These are phyloP conservation scores for Lachancea meyersii DNA, from an alignment of 805 yeast genomes.

Conservation along the genomic window DNA sequence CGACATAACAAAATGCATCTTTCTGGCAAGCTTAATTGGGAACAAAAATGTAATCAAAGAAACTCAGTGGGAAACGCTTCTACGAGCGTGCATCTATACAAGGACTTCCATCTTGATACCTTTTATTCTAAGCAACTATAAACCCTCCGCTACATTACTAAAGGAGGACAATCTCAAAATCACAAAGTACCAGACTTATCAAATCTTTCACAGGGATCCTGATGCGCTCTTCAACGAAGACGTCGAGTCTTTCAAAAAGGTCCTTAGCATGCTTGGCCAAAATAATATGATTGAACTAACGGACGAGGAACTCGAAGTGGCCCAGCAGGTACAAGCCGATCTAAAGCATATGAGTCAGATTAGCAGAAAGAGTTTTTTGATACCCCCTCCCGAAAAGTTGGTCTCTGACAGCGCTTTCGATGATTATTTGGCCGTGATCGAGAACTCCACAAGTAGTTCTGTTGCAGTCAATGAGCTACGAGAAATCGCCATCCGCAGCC, in stretches of 20 bases:
- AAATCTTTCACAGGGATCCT: slow-evolving; percentile 11
- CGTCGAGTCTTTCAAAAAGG: slow-evolving; percentile 10
- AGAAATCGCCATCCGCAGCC: neutral
- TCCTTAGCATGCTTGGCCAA: slow-evolving; percentile 16
- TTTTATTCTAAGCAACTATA: neutral
- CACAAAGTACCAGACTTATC: slow-evolving; percentile 17
- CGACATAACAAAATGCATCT: slow-evolving; percentile 22
- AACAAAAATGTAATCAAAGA: neutral
- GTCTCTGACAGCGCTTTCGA: neutral
- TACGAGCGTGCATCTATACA: neutral
- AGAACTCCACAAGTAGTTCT: neutral
- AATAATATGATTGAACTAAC: slow-evolving; percentile 8
- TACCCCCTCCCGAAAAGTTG: slow-evolving; percentile 31
- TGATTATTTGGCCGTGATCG: neutral
- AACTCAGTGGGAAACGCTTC: slow-evolving; percentile 2
- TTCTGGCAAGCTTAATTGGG: slow-evolving; percentile 15
- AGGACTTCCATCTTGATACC: slow-evolving; percentile 9
- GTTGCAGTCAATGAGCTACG: neutral
- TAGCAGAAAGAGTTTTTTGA: slow-evolving; percentile 1
- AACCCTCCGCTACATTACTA: neutral
- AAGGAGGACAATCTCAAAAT: slow-evolving; percentile 6
- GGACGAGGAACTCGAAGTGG: slow-evolving; percentile 16
- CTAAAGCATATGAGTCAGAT: slow-evolving; percentile 5
- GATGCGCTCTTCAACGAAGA: slow-evolving; percentile 10
- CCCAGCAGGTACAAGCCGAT: slow-evolving; percentile 4